Evolutionary conservation across 371 early-diverging fungal species (phyloP).

Genomic region (Smittium mucronatum): DNA sequence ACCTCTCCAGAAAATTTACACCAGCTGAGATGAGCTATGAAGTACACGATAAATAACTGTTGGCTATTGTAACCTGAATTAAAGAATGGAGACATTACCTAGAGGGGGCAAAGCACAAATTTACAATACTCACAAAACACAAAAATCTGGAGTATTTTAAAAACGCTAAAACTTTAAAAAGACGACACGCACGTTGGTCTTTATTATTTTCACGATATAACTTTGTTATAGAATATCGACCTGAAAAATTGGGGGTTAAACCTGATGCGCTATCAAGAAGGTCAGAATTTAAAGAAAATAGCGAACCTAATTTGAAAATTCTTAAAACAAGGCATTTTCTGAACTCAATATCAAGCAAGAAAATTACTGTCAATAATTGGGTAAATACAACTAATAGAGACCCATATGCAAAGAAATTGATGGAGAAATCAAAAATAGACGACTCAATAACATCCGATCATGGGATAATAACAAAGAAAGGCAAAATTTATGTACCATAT

Average conservation of each 20-base stretch:
- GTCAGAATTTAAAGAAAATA: conserved; percentile 1
- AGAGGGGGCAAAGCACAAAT: too few species aligned
- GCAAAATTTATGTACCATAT: neutral
- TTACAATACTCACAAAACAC: too few species aligned
- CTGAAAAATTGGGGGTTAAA: conserved; percentile 35
- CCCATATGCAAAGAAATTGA: neutral
- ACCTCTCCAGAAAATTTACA: too few species aligned
- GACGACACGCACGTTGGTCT: conserved; percentile 44
- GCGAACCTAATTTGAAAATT: neutral
- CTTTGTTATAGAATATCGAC: conserved; percentile 35
- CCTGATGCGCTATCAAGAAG: conserved; percentile 15
- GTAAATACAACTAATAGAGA: neutral
- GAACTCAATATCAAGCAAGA: neutral
- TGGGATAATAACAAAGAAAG: neutral
- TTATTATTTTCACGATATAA: conserved; percentile 33
- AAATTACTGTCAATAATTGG: neutral
- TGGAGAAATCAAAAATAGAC: neutral
- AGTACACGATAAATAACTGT: too few species aligned
- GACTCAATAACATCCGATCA: neutral
- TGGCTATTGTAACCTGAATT: too few species aligned
- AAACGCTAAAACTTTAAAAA: too few species aligned
- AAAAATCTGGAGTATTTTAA: too few species aligned
- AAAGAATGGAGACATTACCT: too few species aligned
- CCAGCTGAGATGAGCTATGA: too few species aligned
- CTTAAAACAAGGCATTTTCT: neutral